Evolutionary conservation across 192 early-diverging fungal genomes (phyloP).

Genomic region (Gamsiella multidivaricata): DNA sequence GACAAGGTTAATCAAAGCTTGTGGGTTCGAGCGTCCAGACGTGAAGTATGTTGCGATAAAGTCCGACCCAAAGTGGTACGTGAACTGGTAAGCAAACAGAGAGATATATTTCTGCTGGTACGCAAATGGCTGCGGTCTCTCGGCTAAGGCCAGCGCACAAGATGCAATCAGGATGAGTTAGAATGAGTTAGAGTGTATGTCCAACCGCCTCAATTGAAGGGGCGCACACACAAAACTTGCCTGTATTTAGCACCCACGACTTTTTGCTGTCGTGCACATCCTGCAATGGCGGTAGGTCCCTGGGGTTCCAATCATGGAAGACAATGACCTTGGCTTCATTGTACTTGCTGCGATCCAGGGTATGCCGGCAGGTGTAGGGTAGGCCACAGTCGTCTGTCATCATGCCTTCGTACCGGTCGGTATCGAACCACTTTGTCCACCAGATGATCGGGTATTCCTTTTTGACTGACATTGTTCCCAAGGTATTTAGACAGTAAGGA

Average conservation of each 20-base stretch:
- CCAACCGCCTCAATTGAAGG: background rate
- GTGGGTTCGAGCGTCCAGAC: background rate
- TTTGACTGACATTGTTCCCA: too few species aligned
- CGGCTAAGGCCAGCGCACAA: conserved; percentile 2
- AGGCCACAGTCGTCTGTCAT: conserved; percentile 21
- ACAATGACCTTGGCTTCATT: conserved; percentile 12
- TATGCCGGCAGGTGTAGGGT: conserved; percentile 22
- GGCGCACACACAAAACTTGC: background rate
- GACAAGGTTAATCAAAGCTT: conserved; percentile 20
- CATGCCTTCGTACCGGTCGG: background rate
- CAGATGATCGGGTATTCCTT: conserved; percentile 19
- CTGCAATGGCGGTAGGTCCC: conserved; percentile 14
- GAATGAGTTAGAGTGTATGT: background rate
- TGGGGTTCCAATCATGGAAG: conserved; percentile 21
- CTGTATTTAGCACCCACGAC: conserved; percentile 11
- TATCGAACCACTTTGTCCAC: conserved; percentile 19
- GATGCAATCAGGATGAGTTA: background rate
- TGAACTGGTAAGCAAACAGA: conserved; percentile 10
- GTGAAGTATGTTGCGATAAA: conserved; percentile 16
- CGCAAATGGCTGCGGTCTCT: conserved; percentile 1
- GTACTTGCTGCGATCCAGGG: conserved; percentile 9
- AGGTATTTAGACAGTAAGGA: too few species aligned
- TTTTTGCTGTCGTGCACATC: conserved; percentile 16
- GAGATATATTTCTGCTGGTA: background rate
- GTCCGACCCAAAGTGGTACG: conserved; percentile 21